Evolutionary conservation across 768 basidiomycete species (phyloP), one percentile per base, ranked within the genome.

Genomic region (Suillus cothurnatus): DNA sequence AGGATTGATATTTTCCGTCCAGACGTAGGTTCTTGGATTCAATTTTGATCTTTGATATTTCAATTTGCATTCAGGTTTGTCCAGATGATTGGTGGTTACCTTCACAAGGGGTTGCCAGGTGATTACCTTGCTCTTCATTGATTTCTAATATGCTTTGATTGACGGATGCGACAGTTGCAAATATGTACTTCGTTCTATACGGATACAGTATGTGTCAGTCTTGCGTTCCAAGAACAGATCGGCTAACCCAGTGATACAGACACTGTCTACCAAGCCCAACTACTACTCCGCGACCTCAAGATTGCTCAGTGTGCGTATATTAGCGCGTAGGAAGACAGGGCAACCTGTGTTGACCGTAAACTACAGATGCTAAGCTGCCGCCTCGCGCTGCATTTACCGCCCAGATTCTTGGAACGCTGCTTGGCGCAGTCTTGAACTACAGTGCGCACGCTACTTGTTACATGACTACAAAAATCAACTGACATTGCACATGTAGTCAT

Each of bases 311-410:
- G 70, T 63, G 68, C 49, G 19, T n/a, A 19, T n/a, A n/a, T 43
- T 39, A 41, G 17, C 15, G 19, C 38, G 58, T n/a, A 34, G 34
- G 21, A 26, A 14, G 23, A 38, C 7, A 36, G 17, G 31, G 38
- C 21, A 38, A 26, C 31, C 23, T n/a, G 17, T 39, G 6, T 31
- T 52, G 31, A 39, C 26, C 12, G 26, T 21, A 43, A 43, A 63
- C 8, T 43, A 41, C 61, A 82, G 78, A 88, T 72, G 75, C 85
- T 1, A 89, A 90, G 74, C 83, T 91, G 50, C 88, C 90, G 31
- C 88, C 89, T 28, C 86, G 88, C 17, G 81, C 83, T 45, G 86
- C 88, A 76, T 88, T 90, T 73, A 71, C 85, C 12, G 86, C 86
- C 9, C 89, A 90, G 70, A 78, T 88, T n/a, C 84, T 84, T 81